Conservation (phyloP, 1,284 basidiomycete species). For the Leccinum solheimii region DNA sequence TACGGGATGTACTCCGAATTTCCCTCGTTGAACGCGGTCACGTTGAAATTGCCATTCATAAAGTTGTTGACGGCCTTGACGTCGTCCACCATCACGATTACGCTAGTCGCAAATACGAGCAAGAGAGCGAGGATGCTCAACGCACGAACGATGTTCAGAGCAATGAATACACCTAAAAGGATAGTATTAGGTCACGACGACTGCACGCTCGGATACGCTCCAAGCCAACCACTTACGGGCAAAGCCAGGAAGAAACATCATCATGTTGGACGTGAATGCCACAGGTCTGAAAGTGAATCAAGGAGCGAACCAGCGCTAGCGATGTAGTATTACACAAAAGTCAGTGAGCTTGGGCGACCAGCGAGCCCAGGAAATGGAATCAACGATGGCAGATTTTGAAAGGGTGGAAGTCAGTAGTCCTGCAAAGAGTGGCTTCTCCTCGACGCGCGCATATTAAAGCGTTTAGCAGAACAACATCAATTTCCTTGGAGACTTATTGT, state of each 20-base stretch:
- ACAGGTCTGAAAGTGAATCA: background rate
- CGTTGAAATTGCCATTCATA: conserved; percentile 39
- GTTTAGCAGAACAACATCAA: too few species aligned
- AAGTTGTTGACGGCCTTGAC: conserved; percentile 74
- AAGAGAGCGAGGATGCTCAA: conserved; percentile 78
- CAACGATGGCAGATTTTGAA: background rate
- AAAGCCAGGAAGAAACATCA: conserved; percentile 48
- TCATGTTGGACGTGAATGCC: conserved; percentile 20
- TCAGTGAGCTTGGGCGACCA: conserved; percentile 28
- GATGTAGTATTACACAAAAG: conserved; percentile 7
- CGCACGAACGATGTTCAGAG: conserved; percentile 73
- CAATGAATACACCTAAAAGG: conserved; percentile 64
- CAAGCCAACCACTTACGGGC: conserved; percentile 44
- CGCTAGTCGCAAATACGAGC: conserved; percentile 74
- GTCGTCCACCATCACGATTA: conserved; percentile 79
- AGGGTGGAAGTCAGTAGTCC: background rate
- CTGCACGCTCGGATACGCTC: background rate
- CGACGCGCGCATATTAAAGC: conserved; percentile 9
- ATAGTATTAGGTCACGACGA: background rate
- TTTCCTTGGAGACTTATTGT: too few species aligned
- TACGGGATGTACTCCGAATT: conserved; percentile 77
- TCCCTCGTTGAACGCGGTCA: conserved; percentile 31
- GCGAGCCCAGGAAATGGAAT: conserved; percentile 18
- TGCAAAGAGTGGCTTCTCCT: background rate
- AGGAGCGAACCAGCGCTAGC: conserved; percentile 31